Conservation (phyloP, 345 rosid genomes). For the Pistacia atlantica region DNA sequence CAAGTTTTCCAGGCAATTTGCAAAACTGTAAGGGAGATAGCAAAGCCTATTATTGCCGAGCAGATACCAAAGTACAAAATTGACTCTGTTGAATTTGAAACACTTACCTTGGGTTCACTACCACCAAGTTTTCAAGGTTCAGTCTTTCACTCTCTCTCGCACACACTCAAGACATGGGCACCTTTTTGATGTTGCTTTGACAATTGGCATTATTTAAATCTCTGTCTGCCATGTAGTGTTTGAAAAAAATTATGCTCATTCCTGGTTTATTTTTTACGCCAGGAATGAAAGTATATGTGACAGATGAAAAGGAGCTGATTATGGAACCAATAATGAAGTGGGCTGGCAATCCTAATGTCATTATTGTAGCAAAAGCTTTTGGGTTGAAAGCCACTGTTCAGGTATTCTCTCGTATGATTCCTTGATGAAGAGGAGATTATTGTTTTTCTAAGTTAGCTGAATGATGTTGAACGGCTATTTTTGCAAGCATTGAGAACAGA, state of each 20-base stretch:
- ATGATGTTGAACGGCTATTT: neutral
- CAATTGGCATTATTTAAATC: neutral
- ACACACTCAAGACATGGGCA: neutral
- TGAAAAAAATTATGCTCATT: neutral
- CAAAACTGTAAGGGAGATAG: conserved; percentile 63
- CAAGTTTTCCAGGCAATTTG: conserved; percentile 68
- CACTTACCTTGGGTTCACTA: conserved; percentile 75
- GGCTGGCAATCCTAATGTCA: conserved; percentile 92
- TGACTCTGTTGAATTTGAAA: conserved; percentile 88
- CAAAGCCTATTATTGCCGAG: conserved; percentile 86
- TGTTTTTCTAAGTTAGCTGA: neutral
- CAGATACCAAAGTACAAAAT: conserved; percentile 88
- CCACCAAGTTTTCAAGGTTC: conserved; percentile 92
- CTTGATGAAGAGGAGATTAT: conserved; percentile 3
- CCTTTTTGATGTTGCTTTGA: neutral
- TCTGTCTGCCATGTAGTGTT: conserved; percentile 5
- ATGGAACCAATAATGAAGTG: conserved; percentile 87
- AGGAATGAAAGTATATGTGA: conserved; percentile 93
- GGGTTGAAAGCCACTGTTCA: conserved; percentile 89
- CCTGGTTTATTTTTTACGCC: conserved; percentile 11
- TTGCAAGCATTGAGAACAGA: neutral
- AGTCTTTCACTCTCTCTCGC: neutral
- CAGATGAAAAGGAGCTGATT: conserved; percentile 93
- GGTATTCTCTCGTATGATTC: conserved; percentile 37
- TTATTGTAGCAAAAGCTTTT: conserved; percentile 76